phyloP scores from a whole-genome alignment of 2,329 filamentous ascomycete species.

The Epichloe elymi region DNA sequence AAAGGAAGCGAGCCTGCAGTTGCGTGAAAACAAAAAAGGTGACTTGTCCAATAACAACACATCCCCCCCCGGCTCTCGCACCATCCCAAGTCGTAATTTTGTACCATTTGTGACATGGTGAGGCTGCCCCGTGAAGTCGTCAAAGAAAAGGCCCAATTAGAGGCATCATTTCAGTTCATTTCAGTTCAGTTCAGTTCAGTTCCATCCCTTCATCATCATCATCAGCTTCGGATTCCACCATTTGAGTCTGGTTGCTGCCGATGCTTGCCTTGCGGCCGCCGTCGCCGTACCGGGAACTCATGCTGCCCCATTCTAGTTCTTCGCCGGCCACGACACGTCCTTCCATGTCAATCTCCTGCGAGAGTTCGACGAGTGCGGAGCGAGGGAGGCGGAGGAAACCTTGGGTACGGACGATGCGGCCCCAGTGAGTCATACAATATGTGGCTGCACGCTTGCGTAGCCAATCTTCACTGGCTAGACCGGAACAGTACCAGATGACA shows the following conservation, averaged over 20 bases:
- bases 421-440: conserved; percentile 92
- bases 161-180: background rate
- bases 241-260: conserved; percentile 44
- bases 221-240: conserved; percentile 43
- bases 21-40: too few relatives aligned
- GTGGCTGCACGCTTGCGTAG: conserved; percentile 74
- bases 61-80: too few relatives aligned
- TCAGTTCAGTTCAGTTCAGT: conserved; percentile 32
- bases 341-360: conserved; percentile 85
- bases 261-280: conserved; percentile 43
- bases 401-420: conserved; percentile 76
- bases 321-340: conserved; percentile 83
- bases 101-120: background rate
- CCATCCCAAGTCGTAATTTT: background rate
- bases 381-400: conserved; percentile 75
- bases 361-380: conserved; percentile 73
- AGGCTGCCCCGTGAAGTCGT: background rate
- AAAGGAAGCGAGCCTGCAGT: too few relatives aligned
- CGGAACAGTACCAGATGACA: conserved; percentile 89
- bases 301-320: conserved; percentile 51
- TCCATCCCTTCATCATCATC: conserved; percentile 54
- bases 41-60: background rate
- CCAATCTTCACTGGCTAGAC: conserved; percentile 85
- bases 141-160: background rate
- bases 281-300: conserved; percentile 33